Conservation (phyloP, 1,139 yeast genomes). For the Arxiozyma telluris region DNA sequence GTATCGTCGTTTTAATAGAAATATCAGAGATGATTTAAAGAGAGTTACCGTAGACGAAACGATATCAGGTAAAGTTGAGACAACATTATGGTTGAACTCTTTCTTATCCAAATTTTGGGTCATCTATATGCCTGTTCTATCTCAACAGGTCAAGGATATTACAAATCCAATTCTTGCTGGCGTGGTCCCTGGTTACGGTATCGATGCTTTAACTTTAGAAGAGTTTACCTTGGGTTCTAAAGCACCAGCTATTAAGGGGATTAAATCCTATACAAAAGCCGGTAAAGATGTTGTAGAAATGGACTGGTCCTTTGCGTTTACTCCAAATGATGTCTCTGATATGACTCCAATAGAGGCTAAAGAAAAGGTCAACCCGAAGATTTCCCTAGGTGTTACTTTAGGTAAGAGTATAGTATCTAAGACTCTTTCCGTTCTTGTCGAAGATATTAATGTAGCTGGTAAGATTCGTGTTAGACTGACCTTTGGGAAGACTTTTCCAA, state of each 20-base stretch:
- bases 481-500: slow-evolving; percentile 60
- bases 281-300: slow-evolving; percentile 62
- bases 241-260: slow-evolving; percentile 64
- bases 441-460: slow-evolving; percentile 69
- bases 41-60: slow-evolving; percentile 52
- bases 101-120: slow-evolving; percentile 77
- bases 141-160: slow-evolving; percentile 62
- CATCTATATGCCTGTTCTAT: slow-evolving; percentile 74
- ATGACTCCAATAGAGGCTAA: slow-evolving; percentile 69
- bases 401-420: slow-evolving; percentile 74
- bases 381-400: slow-evolving; percentile 66
- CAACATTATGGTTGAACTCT: slow-evolving; percentile 73
- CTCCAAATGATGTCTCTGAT: slow-evolving; percentile 73
- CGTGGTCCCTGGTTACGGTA: slow-evolving; percentile 74
- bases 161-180: slow-evolving; percentile 60
- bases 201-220: slow-evolving; percentile 60
- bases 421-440: slow-evolving; percentile 65
- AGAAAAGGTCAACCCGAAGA: slow-evolving; percentile 67
- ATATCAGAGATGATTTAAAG: slow-evolving; percentile 63
- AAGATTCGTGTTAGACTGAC: slow-evolving; percentile 58
- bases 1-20: slow-evolving; percentile 62
- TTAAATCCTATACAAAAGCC: slow-evolving; percentile 60
- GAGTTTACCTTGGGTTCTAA: slow-evolving; percentile 74
- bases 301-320: slow-evolving; percentile 76
- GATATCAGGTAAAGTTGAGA: slow-evolving; percentile 54